Percentiles rank a stretch among this genome's conserved stretches.
Evolutionary conservation across 768 basidiomycete genomes (phyloP).

Genomic region (Boletus vinaceobasis): DNA sequence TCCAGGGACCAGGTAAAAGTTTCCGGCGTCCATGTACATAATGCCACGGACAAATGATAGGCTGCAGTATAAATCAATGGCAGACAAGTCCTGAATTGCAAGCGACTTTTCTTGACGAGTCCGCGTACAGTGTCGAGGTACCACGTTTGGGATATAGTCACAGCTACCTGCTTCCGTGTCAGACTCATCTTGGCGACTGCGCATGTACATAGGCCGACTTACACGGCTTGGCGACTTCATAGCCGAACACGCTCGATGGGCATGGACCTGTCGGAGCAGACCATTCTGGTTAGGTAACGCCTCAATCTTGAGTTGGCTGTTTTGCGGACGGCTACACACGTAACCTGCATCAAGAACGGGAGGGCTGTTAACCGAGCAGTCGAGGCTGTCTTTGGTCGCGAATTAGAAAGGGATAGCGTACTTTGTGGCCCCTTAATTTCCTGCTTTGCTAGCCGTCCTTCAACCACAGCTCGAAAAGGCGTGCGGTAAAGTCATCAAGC

Average conservation of each 20-base stretch:
- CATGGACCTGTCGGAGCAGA: background rate
- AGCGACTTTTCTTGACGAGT: background rate
- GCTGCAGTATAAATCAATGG: background rate
- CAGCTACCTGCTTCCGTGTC: background rate
- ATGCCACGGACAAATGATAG: conserved; percentile 1
- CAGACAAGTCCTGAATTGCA: background rate
- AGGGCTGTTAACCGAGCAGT: background rate
- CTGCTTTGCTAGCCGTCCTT: background rate
- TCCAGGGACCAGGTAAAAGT: background rate
- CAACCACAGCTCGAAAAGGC: too few species aligned
- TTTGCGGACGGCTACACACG: background rate
- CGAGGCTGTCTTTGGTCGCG: background rate
- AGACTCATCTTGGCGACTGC: background rate
- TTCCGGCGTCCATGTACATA: background rate
- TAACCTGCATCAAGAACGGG: background rate
- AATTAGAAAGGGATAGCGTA: background rate
- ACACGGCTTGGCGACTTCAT: background rate
- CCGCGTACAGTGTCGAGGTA: background rate
- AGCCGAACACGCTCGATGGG: background rate
- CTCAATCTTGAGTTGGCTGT: background rate
- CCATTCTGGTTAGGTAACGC: too few species aligned
- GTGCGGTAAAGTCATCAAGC: background rate
- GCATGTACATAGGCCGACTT: background rate
- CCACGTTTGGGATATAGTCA: background rate
- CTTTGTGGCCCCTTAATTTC: background rate